Percentiles rank a stretch among this genome's conserved stretches.
These are phyloP conservation scores for Veloboletus limbatus DNA, from an alignment of 1,284 basidiomycete genomes.

Conservation along the genomic window DNA sequence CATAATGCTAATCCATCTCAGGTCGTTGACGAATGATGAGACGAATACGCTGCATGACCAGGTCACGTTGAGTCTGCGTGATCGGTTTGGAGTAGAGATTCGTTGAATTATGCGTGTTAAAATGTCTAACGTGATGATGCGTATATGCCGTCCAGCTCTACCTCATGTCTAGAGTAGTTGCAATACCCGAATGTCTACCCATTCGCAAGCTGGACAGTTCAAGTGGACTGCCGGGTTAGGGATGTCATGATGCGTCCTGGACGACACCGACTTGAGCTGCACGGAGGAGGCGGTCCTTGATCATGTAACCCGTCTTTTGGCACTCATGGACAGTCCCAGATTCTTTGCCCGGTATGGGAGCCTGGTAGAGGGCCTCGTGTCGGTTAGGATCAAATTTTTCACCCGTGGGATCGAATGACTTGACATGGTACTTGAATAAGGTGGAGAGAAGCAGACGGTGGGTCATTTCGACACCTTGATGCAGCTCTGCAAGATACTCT, in stretches of 20 bases:
- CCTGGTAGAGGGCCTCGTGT: constrained; percentile 96
- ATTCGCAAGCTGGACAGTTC: not conserved
- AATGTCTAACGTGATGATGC: constrained; percentile 34
- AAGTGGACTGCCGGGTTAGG: not conserved
- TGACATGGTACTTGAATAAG: constrained; percentile 88
- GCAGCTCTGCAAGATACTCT: constrained; percentile 67
- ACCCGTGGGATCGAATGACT: constrained; percentile 88
- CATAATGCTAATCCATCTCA: constrained; percentile 33
- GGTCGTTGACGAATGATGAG: constrained; percentile 88
- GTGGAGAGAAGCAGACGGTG: constrained; percentile 88
- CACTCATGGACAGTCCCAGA: constrained; percentile 91
- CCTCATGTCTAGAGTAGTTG: constrained; percentile 19
- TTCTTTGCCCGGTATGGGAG: constrained; percentile 84
- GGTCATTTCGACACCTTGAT: constrained; percentile 89
- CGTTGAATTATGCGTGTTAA: constrained; percentile 45
- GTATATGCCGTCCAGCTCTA: constrained; percentile 14
- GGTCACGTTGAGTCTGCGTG: constrained; percentile 52
- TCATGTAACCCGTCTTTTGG: constrained; percentile 89
- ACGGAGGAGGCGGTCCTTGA: constrained; percentile 88
- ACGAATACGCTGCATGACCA: constrained; percentile 74
- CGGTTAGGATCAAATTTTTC: constrained; percentile 92
- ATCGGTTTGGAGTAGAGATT: constrained; percentile 77
- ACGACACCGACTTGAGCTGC: constrained; percentile 98
- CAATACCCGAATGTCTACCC: constrained; percentile 15
- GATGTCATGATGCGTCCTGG: constrained; percentile 57